phyloP scores from a whole-genome alignment of 148 eudicot species.

The Silene uniflora region DNA sequence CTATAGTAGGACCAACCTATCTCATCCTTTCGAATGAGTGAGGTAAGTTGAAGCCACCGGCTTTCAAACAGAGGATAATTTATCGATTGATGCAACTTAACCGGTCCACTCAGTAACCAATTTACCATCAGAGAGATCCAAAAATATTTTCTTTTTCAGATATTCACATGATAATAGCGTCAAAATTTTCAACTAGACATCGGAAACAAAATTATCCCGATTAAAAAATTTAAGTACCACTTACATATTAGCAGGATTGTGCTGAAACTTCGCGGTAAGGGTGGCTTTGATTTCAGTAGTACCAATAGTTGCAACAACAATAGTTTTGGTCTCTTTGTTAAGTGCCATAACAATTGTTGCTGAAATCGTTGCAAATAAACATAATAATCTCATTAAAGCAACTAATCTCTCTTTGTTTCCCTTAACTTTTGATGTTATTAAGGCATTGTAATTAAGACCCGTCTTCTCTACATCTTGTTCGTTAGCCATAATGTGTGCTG shows the following conservation, averaged over 20 bases:
- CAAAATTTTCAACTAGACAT: too few species aligned
- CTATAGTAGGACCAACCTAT: too few species aligned
- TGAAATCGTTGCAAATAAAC: constrained; percentile 48
- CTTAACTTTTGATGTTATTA: constrained; percentile 9
- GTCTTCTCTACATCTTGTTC: constrained; percentile 21
- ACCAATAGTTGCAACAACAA: constrained; percentile 79
- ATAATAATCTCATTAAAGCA: constrained; percentile 43
- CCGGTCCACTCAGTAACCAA: too few species aligned
- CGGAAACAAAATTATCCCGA: neutral
- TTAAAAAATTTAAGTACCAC: constrained; percentile 7
- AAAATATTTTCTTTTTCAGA: too few species aligned
- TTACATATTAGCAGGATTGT: constrained; percentile 81
- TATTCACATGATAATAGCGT: too few species aligned
- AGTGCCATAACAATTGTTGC: constrained; percentile 78
- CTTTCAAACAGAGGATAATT: too few species aligned
- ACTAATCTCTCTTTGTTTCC: constrained; percentile 20
- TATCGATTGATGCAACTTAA: too few species aligned
- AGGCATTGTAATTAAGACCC: constrained; percentile 19
- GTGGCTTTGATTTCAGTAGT: constrained; percentile 59
- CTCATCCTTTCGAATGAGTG: too few species aligned
- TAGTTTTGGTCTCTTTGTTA: constrained; percentile 60
- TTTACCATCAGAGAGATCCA: too few species aligned
- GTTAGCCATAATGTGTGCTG: constrained; percentile 14
- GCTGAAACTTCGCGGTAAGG: constrained; percentile 69
- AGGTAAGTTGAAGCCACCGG: too few species aligned